phyloP scores from a whole-genome alignment of 1,139 yeast species.

The Nakaseomyces sp. region DNA sequence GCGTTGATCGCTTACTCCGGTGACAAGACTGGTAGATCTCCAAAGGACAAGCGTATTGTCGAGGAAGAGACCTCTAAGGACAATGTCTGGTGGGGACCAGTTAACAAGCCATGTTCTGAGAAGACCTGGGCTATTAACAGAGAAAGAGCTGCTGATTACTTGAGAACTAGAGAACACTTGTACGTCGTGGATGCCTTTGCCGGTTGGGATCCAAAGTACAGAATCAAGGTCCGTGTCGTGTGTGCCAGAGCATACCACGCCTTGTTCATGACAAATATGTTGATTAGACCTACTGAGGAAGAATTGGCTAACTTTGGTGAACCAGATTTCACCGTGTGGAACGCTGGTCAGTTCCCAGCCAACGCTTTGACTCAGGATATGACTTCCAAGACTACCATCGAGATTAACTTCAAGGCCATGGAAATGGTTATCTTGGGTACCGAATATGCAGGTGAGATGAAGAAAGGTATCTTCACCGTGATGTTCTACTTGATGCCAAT shows the following conservation, averaged over 20 bases:
- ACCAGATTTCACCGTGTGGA: constrained; percentile 97
- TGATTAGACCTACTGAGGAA: constrained; percentile 88
- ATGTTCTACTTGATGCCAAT: constrained; percentile 99
- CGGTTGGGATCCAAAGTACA: constrained; percentile 98
- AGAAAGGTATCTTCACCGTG: constrained; percentile 97
- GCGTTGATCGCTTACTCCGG: constrained; percentile 96
- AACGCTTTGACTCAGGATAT: constrained; percentile 93
- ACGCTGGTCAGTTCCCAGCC: constrained; percentile 99
- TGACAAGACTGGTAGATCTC: constrained; percentile 94
- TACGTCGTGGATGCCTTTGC: constrained; percentile 96
- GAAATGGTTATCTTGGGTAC: constrained; percentile 98
- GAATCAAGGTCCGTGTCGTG: constrained; percentile 91
- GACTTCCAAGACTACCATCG: constrained; percentile 94
- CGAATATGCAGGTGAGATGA: constrained; percentile 99
- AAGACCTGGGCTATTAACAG: constrained; percentile 93
- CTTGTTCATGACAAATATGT: constrained; percentile 95
- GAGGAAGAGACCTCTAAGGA: constrained; percentile 81
- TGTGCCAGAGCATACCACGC: constrained; percentile 99
- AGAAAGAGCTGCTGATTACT: constrained; percentile 93
- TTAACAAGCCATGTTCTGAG: constrained; percentile 89
- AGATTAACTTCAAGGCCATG: constrained; percentile 94
- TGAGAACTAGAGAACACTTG: constrained; percentile 90
- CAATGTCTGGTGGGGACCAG: constrained; percentile 99
- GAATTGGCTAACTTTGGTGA: constrained; percentile 87
- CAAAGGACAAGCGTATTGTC: constrained; percentile 95